Percentiles rank a stretch among this genome's conserved stretches.
These are phyloP conservation scores for Aureobasidium sp. DNA, from an alignment of 2,329 filamentous ascomycete genomes.

Conservation along the genomic window DNA sequence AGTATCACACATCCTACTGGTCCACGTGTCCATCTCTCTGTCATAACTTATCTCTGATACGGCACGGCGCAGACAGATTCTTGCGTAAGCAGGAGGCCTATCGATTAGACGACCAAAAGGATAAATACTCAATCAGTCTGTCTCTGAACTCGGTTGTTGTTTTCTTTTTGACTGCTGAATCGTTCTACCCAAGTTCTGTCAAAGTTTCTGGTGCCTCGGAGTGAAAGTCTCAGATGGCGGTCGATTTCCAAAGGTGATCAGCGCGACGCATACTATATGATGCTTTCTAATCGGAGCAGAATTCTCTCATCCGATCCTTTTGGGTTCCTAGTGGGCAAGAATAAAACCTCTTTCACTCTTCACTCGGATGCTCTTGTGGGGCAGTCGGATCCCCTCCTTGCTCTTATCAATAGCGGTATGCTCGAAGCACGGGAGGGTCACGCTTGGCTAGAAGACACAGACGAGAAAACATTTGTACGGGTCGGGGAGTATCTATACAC, in stretches of 20 bases:
- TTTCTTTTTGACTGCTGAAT: background rate
- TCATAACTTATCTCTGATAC: background rate
- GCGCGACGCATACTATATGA: background rate
- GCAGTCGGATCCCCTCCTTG: conserved; percentile 35
- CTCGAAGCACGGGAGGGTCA: conserved; percentile 36
- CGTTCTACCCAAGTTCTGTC: background rate
- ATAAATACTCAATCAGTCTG: background rate
- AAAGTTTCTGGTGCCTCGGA: background rate
- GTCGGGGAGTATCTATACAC: conserved; percentile 45
- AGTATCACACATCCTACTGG: background rate
- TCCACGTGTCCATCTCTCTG: background rate
- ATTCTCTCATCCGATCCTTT: background rate
- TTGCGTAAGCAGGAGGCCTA: background rate
- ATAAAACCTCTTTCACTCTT: conserved; percentile 28
- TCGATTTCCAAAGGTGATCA: background rate
- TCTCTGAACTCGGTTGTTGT: background rate
- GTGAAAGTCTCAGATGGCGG: background rate
- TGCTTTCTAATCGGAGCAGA: background rate
- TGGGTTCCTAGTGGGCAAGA: background rate
- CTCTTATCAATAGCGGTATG: conserved; percentile 38
- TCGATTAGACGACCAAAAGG: background rate
- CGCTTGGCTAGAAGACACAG: conserved; percentile 33
- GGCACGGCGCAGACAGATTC: background rate
- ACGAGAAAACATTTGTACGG: conserved; percentile 40
- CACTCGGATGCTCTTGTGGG: conserved; percentile 36